phyloP scores from a whole-genome alignment of 352 stramenopile species.

The Pythium dissimile region DNA sequence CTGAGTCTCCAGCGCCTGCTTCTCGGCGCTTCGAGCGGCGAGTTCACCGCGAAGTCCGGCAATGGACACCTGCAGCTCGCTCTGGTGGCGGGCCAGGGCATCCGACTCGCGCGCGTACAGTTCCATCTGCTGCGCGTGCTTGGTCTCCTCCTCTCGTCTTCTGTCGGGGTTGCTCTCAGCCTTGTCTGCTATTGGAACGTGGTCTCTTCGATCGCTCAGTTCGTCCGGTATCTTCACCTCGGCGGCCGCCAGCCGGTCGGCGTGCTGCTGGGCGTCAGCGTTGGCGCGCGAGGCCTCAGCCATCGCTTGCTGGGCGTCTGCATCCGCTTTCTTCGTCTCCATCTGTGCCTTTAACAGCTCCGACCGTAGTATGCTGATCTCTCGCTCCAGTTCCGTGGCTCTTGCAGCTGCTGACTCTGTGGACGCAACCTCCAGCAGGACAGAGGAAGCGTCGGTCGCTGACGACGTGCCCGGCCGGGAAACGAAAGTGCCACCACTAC shows the following conservation, averaged over 20 bases:
- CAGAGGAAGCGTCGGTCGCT: not conserved
- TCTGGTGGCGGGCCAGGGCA: conserved; percentile 15
- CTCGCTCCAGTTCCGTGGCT: conserved; percentile 9
- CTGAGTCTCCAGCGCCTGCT: conserved; percentile 44
- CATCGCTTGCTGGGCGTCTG: not conserved
- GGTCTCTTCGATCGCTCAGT: not conserved
- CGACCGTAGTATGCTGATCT: conserved; percentile 14
- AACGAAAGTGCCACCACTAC: not conserved
- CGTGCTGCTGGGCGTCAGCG: conserved; percentile 5
- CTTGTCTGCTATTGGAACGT: not conserved
- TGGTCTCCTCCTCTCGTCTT: not conserved
- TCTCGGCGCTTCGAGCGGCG: conserved; percentile 34
- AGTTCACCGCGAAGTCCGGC: conserved; percentile 33
- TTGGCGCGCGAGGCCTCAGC: not conserved
- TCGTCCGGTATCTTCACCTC: not conserved
- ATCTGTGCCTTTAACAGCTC: not conserved
- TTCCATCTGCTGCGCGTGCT: conserved; percentile 26
- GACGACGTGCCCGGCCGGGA: not conserved
- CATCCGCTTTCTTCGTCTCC: conserved; percentile 2
- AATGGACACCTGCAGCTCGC: conserved; percentile 27
- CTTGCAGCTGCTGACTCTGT: not conserved
- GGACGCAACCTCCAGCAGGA: not conserved
- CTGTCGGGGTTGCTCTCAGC: not conserved
- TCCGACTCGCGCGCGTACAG: conserved; percentile 11
- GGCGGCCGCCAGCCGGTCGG: not conserved